Conservation (phyloP, 805 yeast genomes). For the Teunomyces aglyptinius region DNA sequence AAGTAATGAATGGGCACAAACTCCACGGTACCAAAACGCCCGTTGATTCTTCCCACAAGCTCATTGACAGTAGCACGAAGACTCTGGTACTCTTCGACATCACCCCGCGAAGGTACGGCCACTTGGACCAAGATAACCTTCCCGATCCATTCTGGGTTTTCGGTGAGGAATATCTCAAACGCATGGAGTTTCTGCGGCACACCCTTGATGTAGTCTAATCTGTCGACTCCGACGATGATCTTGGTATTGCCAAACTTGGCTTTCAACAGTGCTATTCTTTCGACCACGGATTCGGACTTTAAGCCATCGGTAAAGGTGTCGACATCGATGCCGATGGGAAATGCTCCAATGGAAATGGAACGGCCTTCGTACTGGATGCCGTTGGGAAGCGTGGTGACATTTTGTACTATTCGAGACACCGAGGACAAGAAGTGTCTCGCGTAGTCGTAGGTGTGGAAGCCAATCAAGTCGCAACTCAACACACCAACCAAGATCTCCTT, state of each 20-base stretch:
- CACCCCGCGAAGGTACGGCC: conserved; percentile 97
- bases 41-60: conserved; percentile 94
- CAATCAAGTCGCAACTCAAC: conserved; percentile 88
- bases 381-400: conserved; percentile 83
- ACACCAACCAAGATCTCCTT: conserved; percentile 90
- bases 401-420: conserved; percentile 72
- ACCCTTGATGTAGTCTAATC: conserved; percentile 95
- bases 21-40: conserved; percentile 93
- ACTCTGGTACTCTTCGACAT: conserved; percentile 95
- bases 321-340: conserved; percentile 98
- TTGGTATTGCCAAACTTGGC: conserved; percentile 71
- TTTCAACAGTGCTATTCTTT: conserved; percentile 62
- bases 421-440: conserved; percentile 93
- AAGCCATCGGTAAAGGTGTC: conserved; percentile 85
- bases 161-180: conserved; percentile 84
- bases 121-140: conserved; percentile 94
- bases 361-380: conserved; percentile 79
- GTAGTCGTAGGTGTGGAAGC: conserved; percentile 98
- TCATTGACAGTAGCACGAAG: conserved; percentile 93
- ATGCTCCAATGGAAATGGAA: conserved; percentile 86
- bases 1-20: conserved; percentile 96
- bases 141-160: conserved; percentile 98
- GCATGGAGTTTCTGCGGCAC: conserved; percentile 97
- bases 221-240: conserved; percentile 93
- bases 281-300: conserved; percentile 56